Conservation (phyloP, 495 filamentous ascomycete species). For the Hypoxylon rickii region DNA sequence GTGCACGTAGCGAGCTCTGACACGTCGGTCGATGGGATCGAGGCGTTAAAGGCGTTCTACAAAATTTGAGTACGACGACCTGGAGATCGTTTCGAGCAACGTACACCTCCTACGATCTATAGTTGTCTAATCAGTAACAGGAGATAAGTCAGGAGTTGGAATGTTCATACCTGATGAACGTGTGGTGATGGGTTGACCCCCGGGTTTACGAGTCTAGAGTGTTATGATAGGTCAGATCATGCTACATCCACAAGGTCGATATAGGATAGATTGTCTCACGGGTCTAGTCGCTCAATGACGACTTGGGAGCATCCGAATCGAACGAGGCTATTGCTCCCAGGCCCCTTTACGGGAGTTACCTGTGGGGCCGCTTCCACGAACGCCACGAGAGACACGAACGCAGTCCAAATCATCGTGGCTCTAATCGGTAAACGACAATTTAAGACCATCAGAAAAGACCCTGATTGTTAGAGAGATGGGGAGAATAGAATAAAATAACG, state of each 20-base stretch:
- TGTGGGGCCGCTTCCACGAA: constrained; percentile 21
- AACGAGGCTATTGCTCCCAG: constrained; percentile 28
- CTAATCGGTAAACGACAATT: background rate
- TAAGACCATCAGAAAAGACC: no score
- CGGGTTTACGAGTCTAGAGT: constrained; percentile 28
- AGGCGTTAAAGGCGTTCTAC: constrained; percentile 43
- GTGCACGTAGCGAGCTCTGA: constrained; percentile 40
- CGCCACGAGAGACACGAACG: constrained; percentile 10
- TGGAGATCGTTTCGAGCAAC: background rate
- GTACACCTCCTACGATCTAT: constrained; percentile 32
- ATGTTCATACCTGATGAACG: constrained; percentile 21
- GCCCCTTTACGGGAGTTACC: constrained; percentile 28
- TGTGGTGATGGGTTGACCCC: constrained; percentile 35
- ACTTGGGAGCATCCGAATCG: constrained; percentile 36
- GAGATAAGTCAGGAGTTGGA: background rate
- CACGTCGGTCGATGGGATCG: constrained; percentile 42
- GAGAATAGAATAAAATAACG: no score
- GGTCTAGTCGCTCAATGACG: constrained; percentile 35
- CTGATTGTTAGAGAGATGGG: no score
- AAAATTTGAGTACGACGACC: background rate
- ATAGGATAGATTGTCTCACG: constrained; percentile 5
- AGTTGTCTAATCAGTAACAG: constrained; percentile 1
- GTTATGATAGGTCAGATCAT: constrained; percentile 2
- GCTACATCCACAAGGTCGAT: background rate
- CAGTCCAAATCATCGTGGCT: constrained; percentile 24